Evolutionary conservation across 495 filamentous ascomycete species (phyloP).

Genomic region (Chaetomidium leptoderma): DNA sequence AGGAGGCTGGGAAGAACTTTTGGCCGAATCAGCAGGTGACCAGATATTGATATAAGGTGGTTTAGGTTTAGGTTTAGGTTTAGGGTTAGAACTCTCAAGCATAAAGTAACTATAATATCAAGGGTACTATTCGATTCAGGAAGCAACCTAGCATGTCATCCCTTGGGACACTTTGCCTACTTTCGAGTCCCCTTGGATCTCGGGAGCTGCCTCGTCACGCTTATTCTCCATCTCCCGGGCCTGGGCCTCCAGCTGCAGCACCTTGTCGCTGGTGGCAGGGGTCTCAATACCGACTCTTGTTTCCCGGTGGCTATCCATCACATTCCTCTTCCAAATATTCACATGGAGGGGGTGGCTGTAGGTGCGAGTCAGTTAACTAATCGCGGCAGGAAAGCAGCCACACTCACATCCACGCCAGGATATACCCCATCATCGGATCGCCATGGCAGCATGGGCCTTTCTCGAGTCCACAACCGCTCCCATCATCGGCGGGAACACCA

Average conservation of each 20-base stretch:
- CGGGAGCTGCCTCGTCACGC: too few relatives aligned
- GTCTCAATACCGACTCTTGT: slow-evolving; percentile 34
- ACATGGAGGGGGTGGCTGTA: slow-evolving; percentile 54
- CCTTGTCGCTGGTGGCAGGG: slow-evolving; percentile 14
- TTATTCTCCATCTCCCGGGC: slow-evolving; percentile 5
- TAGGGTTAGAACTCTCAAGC: not conserved
- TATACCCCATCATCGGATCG: slow-evolving; percentile 45
- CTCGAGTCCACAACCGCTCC: slow-evolving; percentile 51
- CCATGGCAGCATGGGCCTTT: slow-evolving; percentile 38
- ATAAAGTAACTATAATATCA: too few relatives aligned
- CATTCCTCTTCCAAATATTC: slow-evolving; percentile 45
- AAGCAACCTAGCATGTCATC: too few relatives aligned
- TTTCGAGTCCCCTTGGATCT: too few relatives aligned
- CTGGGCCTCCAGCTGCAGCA: slow-evolving; percentile 20
- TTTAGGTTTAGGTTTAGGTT: not conserved
- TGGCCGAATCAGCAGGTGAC: too few relatives aligned
- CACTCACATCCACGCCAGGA: slow-evolving; percentile 40
- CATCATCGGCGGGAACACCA: slow-evolving; percentile 59
- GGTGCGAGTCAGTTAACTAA: slow-evolving; percentile 19
- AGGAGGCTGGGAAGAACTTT: too few relatives aligned
- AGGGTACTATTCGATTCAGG: too few relatives aligned
- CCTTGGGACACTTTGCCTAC: too few relatives aligned
- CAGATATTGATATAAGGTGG: too few relatives aligned
- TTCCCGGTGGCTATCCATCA: slow-evolving; percentile 45
- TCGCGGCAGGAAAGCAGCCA: not conserved